Conservation (phyloP, 108 stramenopile species). For the Cyclotella choctawhatcheeana region DNA sequence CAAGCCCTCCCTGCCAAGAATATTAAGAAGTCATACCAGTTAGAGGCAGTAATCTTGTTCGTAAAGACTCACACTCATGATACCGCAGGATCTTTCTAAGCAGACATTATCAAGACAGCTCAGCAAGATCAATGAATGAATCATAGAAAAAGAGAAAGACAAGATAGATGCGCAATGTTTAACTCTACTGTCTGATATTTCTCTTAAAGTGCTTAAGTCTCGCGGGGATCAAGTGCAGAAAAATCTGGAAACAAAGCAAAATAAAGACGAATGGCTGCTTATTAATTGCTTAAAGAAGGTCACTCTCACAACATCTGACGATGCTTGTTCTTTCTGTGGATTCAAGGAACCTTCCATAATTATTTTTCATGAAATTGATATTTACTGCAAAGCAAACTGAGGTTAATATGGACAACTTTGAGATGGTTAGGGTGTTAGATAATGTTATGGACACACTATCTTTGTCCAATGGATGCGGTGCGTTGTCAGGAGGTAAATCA, state of each 20-base stretch:
- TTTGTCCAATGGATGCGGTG: conserved; percentile 41
- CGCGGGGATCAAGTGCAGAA: conserved; percentile 34
- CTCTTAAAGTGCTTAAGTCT: conserved; percentile 22
- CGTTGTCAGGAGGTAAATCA: conserved; percentile 24
- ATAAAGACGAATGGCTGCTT: conserved; percentile 68
- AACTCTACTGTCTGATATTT: conserved; percentile 28
- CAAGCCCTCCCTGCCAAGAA: conserved; percentile 29
- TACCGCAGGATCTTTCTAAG: conserved; percentile 44
- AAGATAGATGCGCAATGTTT: conserved; percentile 12
- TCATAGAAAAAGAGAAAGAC: conserved; percentile 27
- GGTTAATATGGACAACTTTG: not conserved
- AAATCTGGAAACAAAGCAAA: conserved; percentile 20
- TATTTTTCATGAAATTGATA: conserved; percentile 35
- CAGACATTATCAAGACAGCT: conserved; percentile 47
- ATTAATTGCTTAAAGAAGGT: conserved; percentile 86
- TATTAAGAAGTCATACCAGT: conserved; percentile 65
- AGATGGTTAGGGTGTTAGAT: conserved; percentile 27
- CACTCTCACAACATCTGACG: conserved; percentile 57
- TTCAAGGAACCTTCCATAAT: conserved; percentile 78
- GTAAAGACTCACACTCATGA: conserved; percentile 30
- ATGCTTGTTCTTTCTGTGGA: conserved; percentile 79
- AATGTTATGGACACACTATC: conserved; percentile 72
- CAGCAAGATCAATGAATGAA: conserved; percentile 26
- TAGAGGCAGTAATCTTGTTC: conserved; percentile 70
- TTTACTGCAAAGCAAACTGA: not conserved